Evolutionary conservation across 75 land plant species (phyloP).

Genomic region (Cunninghamia lanceolata): DNA sequence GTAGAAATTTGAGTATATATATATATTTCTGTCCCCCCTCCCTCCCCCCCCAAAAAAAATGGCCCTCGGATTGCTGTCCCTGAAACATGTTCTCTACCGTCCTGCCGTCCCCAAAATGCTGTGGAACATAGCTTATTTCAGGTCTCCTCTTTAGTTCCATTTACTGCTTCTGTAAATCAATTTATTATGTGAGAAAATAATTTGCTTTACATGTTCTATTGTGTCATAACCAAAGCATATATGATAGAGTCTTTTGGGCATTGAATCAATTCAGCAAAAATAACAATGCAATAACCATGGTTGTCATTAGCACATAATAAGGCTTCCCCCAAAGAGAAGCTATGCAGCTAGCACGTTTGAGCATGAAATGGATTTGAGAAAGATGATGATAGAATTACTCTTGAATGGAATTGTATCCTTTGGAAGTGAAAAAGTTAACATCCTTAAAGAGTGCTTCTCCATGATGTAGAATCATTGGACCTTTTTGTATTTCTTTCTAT

Average conservation of each 20-base stretch:
- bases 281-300: background rate
- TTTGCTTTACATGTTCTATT: background rate
- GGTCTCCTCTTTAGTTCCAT: background rate
- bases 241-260: background rate
- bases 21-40: too few relatives aligned
- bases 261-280: background rate
- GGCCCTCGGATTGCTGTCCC: too few relatives aligned
- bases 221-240: background rate
- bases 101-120: too few relatives aligned
- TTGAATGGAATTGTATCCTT: background rate
- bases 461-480: background rate
- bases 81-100: too few relatives aligned
- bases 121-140: background rate
- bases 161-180: background rate
- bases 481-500: background rate
- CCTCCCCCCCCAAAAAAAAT: too few relatives aligned
- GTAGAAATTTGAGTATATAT: too few relatives aligned
- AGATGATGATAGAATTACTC: background rate
- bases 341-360: background rate
- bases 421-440: background rate
- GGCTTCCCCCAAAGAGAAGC: background rate
- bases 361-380: background rate
- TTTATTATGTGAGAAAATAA: background rate
- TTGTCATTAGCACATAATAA: background rate
- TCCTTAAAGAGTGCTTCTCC: background rate